These are phyloP conservation scores for Articulospora tetracladia DNA, from an alignment of 495 filamentous ascomycete genomes.

Conservation along the genomic window DNA sequence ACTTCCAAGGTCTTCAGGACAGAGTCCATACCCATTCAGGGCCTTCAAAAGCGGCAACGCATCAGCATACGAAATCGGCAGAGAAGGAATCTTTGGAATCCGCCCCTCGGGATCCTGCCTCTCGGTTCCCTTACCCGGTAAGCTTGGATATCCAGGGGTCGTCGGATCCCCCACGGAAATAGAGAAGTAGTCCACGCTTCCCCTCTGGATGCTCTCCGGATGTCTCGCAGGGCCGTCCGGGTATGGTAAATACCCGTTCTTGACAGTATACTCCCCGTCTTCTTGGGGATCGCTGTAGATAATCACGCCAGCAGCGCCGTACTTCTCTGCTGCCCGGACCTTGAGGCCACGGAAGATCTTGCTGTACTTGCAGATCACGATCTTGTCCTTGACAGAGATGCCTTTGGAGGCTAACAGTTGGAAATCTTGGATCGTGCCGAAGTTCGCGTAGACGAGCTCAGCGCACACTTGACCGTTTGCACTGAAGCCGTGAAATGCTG, in stretches of 20 bases:
- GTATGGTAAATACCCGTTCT: constrained; percentile 74
- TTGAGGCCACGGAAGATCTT: constrained; percentile 85
- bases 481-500: not conserved
- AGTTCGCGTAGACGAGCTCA: not conserved
- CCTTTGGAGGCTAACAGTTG: not conserved
- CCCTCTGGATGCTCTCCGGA: constrained; percentile 82
- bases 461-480: not conserved
- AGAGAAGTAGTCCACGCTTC: constrained; percentile 77
- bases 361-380: constrained; percentile 82
- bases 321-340: constrained; percentile 82
- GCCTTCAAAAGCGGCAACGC: constrained; percentile 79
- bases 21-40: constrained; percentile 81
- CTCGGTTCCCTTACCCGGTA: constrained; percentile 63
- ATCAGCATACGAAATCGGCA: constrained; percentile 85
- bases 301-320: constrained; percentile 81
- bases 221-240: constrained; percentile 86
- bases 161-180: constrained; percentile 57
- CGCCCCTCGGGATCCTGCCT: constrained; percentile 59
- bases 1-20: constrained; percentile 64
- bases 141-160: constrained; percentile 87
- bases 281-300: constrained; percentile 85
- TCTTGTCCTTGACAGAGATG: constrained; percentile 72
- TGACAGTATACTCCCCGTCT: constrained; percentile 75
- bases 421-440: not conserved
- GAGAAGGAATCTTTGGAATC: constrained; percentile 80